phyloP scores from a whole-genome alignment of 2,329 filamentous ascomycete genomes.

The Pseudocercospora ulei region DNA sequence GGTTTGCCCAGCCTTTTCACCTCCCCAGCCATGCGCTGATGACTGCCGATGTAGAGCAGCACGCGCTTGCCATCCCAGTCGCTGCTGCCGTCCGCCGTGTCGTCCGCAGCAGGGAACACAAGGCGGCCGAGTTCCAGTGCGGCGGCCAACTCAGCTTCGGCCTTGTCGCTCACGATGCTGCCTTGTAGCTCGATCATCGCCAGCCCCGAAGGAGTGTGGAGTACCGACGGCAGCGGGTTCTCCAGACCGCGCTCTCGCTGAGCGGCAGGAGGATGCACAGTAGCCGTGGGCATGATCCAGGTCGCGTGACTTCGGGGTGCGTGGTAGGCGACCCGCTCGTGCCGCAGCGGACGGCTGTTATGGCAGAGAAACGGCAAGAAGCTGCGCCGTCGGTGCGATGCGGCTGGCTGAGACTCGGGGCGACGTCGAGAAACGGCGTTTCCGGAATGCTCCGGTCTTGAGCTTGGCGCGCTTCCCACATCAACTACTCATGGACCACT shows the following conservation, averaged over 20 bases:
- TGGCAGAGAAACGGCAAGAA: too few relatives aligned
- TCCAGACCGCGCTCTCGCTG: not conserved
- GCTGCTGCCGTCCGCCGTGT: constrained; percentile 53
- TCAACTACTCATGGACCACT: too few relatives aligned
- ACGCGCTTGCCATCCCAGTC: constrained; percentile 77
- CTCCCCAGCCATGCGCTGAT: constrained; percentile 82
- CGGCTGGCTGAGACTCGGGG: too few relatives aligned
- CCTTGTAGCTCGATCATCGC: constrained; percentile 90
- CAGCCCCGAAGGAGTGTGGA: constrained; percentile 80
- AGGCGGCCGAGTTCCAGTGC: constrained; percentile 58
- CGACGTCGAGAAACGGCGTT: too few relatives aligned
- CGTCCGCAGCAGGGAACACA: constrained; percentile 55
- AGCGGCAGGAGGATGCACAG: not conserved
- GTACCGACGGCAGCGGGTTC: constrained; percentile 64
- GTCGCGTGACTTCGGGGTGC: constrained; percentile 4
- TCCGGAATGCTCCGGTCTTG: too few relatives aligned
- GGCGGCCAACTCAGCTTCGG: constrained; percentile 25
- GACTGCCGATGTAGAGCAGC: constrained; percentile 76
- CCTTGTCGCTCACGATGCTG: constrained; percentile 62
- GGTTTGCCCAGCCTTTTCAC: constrained; percentile 75
- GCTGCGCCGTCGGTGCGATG: too few relatives aligned
- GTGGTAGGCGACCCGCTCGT: constrained; percentile 1
- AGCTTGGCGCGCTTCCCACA: too few relatives aligned
- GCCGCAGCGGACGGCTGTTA: not conserved
- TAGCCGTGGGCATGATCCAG: constrained; percentile 4